A percentile compares a stretch with the other conserved stretches of the same genome.
These are phyloP conservation scores for Solanum appendiculatum DNA, from an alignment of 257 asterid species.

Conservation along the genomic window DNA sequence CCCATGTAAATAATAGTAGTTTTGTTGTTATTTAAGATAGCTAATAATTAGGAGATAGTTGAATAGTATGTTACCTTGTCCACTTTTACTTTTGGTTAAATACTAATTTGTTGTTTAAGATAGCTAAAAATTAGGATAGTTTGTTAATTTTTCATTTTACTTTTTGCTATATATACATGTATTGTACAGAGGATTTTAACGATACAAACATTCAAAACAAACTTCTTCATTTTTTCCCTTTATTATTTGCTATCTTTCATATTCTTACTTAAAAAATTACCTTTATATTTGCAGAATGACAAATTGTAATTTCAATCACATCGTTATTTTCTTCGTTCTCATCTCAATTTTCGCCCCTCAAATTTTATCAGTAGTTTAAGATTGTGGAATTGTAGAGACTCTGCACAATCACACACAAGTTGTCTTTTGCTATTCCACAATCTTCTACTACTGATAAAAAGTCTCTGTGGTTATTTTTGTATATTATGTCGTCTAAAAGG, in stretches of 20 bases:
- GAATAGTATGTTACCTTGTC: neutral
- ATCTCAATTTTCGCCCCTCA: too few species aligned
- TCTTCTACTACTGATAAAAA: neutral
- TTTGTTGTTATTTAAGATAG: neutral
- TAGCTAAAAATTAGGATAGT: neutral
- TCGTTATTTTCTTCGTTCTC: too few species aligned
- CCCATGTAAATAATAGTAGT: neutral
- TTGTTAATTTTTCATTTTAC: too few species aligned
- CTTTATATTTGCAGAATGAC: too few species aligned
- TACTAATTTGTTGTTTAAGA: neutral
- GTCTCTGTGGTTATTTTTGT: neutral
- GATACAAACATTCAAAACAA: neutral
- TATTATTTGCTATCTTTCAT: too few species aligned
- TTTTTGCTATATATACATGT: neutral
- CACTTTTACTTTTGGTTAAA: neutral
- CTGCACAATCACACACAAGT: neutral
- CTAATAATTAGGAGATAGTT: neutral
- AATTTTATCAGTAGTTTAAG: neutral
- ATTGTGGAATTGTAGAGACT: neutral
- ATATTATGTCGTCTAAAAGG: too few species aligned
- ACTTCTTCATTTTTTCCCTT: too few species aligned
- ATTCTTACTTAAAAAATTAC: too few species aligned
- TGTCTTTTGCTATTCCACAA: neutral
- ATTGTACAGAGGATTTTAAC: neutral
- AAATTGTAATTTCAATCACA: too few species aligned